Percentiles rank a stretch among this genome's conserved stretches.
phyloP scores from a whole-genome alignment of 805 yeast genomes.

The Pichia sporocuriosa region DNA sequence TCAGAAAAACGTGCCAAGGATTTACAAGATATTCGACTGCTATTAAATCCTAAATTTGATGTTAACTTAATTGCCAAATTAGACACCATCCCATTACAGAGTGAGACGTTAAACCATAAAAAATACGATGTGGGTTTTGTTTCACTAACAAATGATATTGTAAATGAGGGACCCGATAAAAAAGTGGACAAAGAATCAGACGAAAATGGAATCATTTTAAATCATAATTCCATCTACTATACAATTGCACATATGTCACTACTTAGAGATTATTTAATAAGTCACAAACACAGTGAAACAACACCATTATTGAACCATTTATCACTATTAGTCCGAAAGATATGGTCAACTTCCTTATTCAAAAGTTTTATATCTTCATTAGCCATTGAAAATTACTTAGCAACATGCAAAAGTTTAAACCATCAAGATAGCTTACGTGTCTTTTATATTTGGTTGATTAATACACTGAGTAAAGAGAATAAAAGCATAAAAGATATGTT shows the following conservation, averaged over 20 bases:
- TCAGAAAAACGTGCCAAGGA: slow-evolving; percentile 25
- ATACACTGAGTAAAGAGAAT: slow-evolving; percentile 33
- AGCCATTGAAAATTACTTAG: slow-evolving; percentile 49
- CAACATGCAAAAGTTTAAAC: slow-evolving; percentile 17
- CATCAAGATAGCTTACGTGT: slow-evolving; percentile 39
- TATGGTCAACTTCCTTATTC: slow-evolving; percentile 60
- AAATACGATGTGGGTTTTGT: slow-evolving; percentile 56
- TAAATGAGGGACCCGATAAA: slow-evolving; percentile 25
- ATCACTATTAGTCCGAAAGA: slow-evolving; percentile 42
- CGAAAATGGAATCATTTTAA: not conserved
- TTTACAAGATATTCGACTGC: slow-evolving; percentile 45
- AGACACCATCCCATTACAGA: slow-evolving; percentile 15
- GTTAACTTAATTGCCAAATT: slow-evolving; percentile 29
- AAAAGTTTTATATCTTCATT: slow-evolving; percentile 61
- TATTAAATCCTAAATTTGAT: slow-evolving; percentile 46
- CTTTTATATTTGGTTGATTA: slow-evolving; percentile 56
- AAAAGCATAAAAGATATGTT: slow-evolving; percentile 31
- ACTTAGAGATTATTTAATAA: slow-evolving; percentile 41
- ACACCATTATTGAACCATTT: slow-evolving; percentile 34
- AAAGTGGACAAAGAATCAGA: not conserved
- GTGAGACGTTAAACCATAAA: slow-evolving; percentile 39
- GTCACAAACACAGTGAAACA: slow-evolving; percentile 16
- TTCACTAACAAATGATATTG: slow-evolving; percentile 53
- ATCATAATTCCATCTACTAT: slow-evolving; percentile 48
- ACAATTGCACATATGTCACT: slow-evolving; percentile 45